Percentiles rank a stretch among this genome's conserved stretches.
Evolutionary conservation across 2,329 filamentous ascomycete species (phyloP).

Genomic region (Trichocomaceae sp.): DNA sequence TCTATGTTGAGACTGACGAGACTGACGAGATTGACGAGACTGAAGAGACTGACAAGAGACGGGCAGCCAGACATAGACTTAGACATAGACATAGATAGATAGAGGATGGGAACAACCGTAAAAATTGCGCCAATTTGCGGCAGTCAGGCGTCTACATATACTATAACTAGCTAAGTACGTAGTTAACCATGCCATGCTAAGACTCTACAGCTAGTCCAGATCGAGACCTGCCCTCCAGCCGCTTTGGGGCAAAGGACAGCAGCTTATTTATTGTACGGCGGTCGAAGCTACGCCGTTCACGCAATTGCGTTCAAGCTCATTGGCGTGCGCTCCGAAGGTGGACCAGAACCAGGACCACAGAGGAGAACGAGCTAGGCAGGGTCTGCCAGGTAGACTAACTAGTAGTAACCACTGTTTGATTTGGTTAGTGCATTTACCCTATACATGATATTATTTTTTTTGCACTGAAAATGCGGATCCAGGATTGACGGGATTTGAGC

Average conservation of each 20-base stretch:
- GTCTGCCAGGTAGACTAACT: neutral
- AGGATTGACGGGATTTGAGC: neutral
- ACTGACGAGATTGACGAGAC: too few species aligned
- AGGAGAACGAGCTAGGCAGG: neutral
- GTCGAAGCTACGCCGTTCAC: neutral
- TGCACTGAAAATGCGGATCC: neutral
- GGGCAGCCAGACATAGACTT: too few species aligned
- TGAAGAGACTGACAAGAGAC: too few species aligned
- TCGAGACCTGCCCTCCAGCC: neutral
- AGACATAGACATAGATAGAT: neutral
- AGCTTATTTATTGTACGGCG: neutral
- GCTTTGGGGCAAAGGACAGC: neutral
- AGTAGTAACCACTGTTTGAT: neutral
- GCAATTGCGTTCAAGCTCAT: neutral
- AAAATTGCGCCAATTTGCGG: neutral
- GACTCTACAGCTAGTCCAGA: neutral
- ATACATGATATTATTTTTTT: neutral
- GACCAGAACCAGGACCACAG: neutral
- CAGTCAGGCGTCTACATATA: slow-evolving; percentile 5
- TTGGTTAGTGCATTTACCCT: neutral
- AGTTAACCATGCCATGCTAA: too few species aligned
- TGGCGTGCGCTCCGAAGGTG: neutral
- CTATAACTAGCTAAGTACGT: too few species aligned
- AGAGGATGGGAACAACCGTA: too few species aligned
- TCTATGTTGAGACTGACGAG: neutral